phyloP scores from a whole-genome alignment of 257 asterid species.

The Solanum paucissectum region DNA sequence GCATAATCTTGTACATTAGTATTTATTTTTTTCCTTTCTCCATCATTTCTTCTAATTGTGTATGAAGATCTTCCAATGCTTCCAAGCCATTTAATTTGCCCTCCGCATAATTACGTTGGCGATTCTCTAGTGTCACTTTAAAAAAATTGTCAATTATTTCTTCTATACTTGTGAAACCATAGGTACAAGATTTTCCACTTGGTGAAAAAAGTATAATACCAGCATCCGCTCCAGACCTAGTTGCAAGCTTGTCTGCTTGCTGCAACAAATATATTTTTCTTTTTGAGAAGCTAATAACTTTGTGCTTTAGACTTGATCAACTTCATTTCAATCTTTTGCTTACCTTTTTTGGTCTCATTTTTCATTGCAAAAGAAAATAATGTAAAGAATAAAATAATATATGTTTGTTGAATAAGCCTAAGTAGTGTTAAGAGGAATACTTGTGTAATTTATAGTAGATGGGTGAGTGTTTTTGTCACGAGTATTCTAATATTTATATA shows the following conservation, averaged over 20 bases:
- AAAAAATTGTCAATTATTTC: background rate
- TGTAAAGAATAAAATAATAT: no score
- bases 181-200: background rate
- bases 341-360: background rate
- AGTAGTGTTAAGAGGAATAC: no score
- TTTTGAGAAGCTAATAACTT: background rate
- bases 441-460: background rate
- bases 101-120: background rate
- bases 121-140: no score
- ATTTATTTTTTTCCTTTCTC: no score
- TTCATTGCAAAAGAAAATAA: background rate
- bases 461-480: background rate
- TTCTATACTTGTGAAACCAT: background rate
- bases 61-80: background rate
- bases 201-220: background rate
- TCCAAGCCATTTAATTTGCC: background rate
- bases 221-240: background rate
- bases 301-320: background rate
- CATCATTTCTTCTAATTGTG: no score
- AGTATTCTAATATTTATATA: background rate
- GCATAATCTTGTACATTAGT: no score
- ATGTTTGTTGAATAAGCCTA: no score
- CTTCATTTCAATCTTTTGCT: background rate
- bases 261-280: background rate
- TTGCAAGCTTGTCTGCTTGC: background rate